phyloP scores from a whole-genome alignment of 495 filamentous ascomycete species.

The Penicillium paradoxum region DNA sequence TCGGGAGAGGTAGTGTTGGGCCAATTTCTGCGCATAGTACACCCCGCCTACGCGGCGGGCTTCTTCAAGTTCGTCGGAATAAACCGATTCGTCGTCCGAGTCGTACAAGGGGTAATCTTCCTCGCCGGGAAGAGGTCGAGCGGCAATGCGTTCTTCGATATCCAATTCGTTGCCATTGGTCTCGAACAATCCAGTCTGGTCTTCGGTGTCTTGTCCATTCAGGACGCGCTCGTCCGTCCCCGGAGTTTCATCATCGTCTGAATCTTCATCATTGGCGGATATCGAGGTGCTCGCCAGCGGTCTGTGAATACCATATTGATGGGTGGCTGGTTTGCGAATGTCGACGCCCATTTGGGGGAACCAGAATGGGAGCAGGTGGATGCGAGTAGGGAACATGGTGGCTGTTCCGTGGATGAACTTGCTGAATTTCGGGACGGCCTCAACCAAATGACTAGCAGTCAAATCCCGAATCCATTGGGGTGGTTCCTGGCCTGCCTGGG shows the following conservation, averaged over 20 bases:
- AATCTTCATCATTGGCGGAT: slow-evolving; percentile 68
- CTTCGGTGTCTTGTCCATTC: slow-evolving; percentile 12
- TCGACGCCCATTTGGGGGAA: slow-evolving; percentile 97
- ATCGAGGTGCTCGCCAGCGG: slow-evolving; percentile 66
- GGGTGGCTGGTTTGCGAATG: slow-evolving; percentile 86
- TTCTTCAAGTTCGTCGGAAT: slow-evolving; percentile 64
- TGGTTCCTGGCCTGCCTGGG: slow-evolving; percentile 92
- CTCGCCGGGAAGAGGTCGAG: slow-evolving; percentile 51
- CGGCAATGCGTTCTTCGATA: slow-evolving; percentile 68
- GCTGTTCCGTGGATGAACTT: slow-evolving; percentile 98
- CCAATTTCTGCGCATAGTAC: slow-evolving; percentile 57
- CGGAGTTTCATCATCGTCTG: slow-evolving; percentile 53
- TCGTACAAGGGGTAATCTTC: slow-evolving; percentile 87
- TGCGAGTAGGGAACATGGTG: slow-evolving; percentile 77
- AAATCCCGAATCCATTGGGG: slow-evolving; percentile 94
- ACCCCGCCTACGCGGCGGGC: slow-evolving; percentile 67
- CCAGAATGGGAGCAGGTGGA: slow-evolving; percentile 93
- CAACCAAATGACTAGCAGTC: slow-evolving; percentile 87
- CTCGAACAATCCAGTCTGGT: slow-evolving; percentile 32
- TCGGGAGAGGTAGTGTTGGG: slow-evolving; percentile 41
- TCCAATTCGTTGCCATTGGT: slow-evolving; percentile 55
- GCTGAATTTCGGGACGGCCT: slow-evolving; percentile 97
- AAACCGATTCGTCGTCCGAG: slow-evolving; percentile 75
- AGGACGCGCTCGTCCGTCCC: not conserved
- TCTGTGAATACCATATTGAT: slow-evolving; percentile 82